Conservation (phyloP, 2,329 filamentous ascomycete genomes). For the Blastomyces emzantsi region DNA sequence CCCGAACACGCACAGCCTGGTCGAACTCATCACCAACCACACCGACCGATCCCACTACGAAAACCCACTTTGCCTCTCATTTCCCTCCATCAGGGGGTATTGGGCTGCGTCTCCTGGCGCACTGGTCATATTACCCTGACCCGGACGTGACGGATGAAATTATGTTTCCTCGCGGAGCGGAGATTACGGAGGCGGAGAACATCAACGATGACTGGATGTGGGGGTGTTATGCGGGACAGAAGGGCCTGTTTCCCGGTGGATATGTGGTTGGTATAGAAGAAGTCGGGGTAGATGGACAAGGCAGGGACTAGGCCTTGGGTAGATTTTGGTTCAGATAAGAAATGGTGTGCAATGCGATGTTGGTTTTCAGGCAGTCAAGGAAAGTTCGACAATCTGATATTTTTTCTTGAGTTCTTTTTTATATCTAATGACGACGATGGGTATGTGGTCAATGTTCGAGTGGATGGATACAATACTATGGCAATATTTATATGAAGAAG, state of each 20-base stretch:
- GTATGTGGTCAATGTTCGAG: background rate
- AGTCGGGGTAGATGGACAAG: slow-evolving; percentile 13
- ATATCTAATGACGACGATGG: background rate
- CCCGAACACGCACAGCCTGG: slow-evolving; percentile 12
- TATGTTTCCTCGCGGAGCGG: slow-evolving; percentile 71
- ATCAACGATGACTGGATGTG: slow-evolving; percentile 88
- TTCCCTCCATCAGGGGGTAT: slow-evolving; percentile 71
- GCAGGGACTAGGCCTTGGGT: no score
- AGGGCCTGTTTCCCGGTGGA: slow-evolving; percentile 69
- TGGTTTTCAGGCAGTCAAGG: background rate
- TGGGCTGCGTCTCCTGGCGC: slow-evolving; percentile 54
- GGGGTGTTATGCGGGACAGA: slow-evolving; percentile 72
- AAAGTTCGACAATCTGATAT: no score
- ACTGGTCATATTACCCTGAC: slow-evolving; percentile 71
- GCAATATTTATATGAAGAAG: no score
- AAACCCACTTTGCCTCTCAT: slow-evolving; percentile 10
- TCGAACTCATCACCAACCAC: slow-evolving; percentile 47
- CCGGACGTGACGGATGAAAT: slow-evolving; percentile 57
- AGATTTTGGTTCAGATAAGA: background rate
- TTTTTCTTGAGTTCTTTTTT: background rate
- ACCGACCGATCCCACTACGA: slow-evolving; percentile 16
- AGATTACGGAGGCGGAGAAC: slow-evolving; percentile 74
- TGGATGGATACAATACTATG: background rate
- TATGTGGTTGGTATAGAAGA: slow-evolving; percentile 54
- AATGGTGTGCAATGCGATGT: background rate